Evolutionary conservation across 73 alveolate species (phyloP).

Genomic region (Chromera velia): DNA sequence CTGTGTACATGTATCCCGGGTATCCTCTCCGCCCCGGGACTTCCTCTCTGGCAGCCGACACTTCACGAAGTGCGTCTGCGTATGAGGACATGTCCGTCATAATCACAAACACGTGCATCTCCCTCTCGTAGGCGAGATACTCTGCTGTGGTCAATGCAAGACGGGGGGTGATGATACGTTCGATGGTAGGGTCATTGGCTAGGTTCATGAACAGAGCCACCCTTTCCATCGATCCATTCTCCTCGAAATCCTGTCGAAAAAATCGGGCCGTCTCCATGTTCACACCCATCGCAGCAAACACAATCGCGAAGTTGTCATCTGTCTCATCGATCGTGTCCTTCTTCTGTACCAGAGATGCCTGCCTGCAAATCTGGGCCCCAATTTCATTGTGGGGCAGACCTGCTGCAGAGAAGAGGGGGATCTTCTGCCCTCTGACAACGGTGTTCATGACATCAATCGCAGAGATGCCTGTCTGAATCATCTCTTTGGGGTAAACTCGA

Average conservation of each 20-base stretch:
- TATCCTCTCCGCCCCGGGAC: slow-evolving; percentile 97
- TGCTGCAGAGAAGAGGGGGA: slow-evolving; percentile 92
- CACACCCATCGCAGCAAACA: slow-evolving; percentile 99
- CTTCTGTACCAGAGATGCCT: slow-evolving; percentile 96
- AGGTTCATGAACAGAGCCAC: slow-evolving; percentile 96
- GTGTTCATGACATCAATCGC: slow-evolving; percentile 99
- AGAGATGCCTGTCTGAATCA: slow-evolving; percentile 98
- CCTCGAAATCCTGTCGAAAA: slow-evolving; percentile 99
- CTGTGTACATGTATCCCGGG: slow-evolving; percentile 99
- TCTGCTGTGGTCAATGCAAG: slow-evolving; percentile 99
- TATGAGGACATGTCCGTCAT: slow-evolving; percentile 98
- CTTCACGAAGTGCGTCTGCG: slow-evolving; percentile 99
- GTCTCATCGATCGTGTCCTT: slow-evolving; percentile 62
- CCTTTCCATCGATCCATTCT: slow-evolving; percentile 98
- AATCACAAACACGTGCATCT: slow-evolving; percentile 92
- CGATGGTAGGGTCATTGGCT: slow-evolving; percentile 83
- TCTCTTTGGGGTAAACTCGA: slow-evolving; percentile 91
- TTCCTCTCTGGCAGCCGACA: slow-evolving; percentile 17
- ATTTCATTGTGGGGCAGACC: slow-evolving; percentile 97
- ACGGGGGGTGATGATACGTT: slow-evolving; percentile 93
- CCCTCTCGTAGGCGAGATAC: slow-evolving; percentile 94
- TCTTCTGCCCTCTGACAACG: slow-evolving; percentile 98
- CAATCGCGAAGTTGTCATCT: slow-evolving; percentile 92
- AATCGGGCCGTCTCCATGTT: slow-evolving; percentile 99
- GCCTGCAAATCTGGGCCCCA: slow-evolving; percentile 99